A percentile compares a stretch with the other conserved stretches of the same genome.
Evolutionary conservation across 2,329 filamentous ascomycete species (phyloP).

Genomic region (Botrytis byssoidea): DNA sequence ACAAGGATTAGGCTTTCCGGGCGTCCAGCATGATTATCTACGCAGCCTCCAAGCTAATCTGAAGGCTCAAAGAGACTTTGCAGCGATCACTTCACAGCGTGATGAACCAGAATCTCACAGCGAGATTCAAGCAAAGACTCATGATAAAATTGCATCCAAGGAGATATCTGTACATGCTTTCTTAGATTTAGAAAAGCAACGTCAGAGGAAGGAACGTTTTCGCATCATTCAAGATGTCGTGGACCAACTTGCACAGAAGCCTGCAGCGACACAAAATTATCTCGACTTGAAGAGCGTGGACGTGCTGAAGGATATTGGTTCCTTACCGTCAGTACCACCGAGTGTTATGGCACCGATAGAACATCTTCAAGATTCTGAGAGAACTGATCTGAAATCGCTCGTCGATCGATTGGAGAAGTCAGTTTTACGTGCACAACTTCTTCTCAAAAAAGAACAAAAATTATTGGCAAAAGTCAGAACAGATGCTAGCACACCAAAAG

Average conservation of each 20-base stretch:
- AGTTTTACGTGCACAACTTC: slow-evolving; percentile 56
- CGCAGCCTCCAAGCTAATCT: slow-evolving; percentile 53
- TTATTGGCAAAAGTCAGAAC: slow-evolving; percentile 48
- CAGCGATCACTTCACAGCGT: slow-evolving; percentile 31
- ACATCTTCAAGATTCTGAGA: slow-evolving; percentile 34
- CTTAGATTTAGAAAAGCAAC: slow-evolving; percentile 51
- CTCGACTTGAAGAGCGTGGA: slow-evolving; percentile 41
- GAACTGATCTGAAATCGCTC: slow-evolving; percentile 48
- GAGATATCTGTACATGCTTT: slow-evolving; percentile 48
- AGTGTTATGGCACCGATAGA: slow-evolving; percentile 30
- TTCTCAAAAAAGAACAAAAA: slow-evolving; percentile 56
- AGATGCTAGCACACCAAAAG: not conserved
- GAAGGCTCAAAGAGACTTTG: slow-evolving; percentile 50
- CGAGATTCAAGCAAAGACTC: slow-evolving; percentile 24
- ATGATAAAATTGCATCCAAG: slow-evolving; percentile 22
- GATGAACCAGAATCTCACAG: slow-evolving; percentile 19
- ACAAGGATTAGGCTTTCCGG: slow-evolving; percentile 42
- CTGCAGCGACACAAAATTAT: slow-evolving; percentile 51
- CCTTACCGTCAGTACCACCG: slow-evolving; percentile 34
- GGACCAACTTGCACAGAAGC: slow-evolving; percentile 51
- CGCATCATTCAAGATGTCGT: slow-evolving; percentile 52
- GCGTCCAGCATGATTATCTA: slow-evolving; percentile 54
- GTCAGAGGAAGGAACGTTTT: slow-evolving; percentile 52
- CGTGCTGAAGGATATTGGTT: slow-evolving; percentile 29
- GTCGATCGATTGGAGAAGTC: slow-evolving; percentile 56